Evolutionary conservation across 2,329 filamentous ascomycete species (phyloP), one percentile per base, ranked within the genome.

Genomic region (Fusarium sp.): DNA sequence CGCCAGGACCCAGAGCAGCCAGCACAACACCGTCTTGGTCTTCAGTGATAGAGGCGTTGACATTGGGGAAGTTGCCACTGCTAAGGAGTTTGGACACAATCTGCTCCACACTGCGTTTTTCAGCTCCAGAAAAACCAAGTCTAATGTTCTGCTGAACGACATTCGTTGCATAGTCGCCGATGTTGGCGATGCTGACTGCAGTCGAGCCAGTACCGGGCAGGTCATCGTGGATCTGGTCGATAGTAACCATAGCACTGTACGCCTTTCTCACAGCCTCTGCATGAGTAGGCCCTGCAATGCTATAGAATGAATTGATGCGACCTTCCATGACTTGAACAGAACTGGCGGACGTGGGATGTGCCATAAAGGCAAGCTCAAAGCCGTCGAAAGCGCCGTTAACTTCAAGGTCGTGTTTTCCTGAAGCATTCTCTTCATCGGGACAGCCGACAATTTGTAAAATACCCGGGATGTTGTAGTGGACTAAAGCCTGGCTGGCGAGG

Each of bases 41-140:
- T 9, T 43, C 12, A 9, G 20, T 43, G 4, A 43, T 24, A 9
- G 40, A 6, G 9, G 40, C 20, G 4, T 24, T 24, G 40, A 43
- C 40, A 6, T 43, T 43, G 5, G 20, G 40, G 8, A 43, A 43
- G 12, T 8, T 24, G 8, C 40, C 40, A 43, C 7, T 43, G 6
- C 20, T 6, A 0, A 43, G 20, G 2, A 43, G n/a, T 5, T 10
- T 6, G 0, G 40, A 15, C 6, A 43, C 20, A 0, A 9, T 43
- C 2, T 24, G 20, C 8, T 43, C 12, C 7, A 43, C 40, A 10
- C 14, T 10, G 3, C 5, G 4, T 6, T 16, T 43, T 5, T 24
- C 20, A 3, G 20, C 4, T 43, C 40, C 40, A 22, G 8, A 0
- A 9, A 43, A 16, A 1, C 40, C 40, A 6, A 43, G 40, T 8